These are phyloP conservation scores for Sporothrix inflata DNA, from an alignment of 2,329 filamentous ascomycete species.

Conservation along the genomic window DNA sequence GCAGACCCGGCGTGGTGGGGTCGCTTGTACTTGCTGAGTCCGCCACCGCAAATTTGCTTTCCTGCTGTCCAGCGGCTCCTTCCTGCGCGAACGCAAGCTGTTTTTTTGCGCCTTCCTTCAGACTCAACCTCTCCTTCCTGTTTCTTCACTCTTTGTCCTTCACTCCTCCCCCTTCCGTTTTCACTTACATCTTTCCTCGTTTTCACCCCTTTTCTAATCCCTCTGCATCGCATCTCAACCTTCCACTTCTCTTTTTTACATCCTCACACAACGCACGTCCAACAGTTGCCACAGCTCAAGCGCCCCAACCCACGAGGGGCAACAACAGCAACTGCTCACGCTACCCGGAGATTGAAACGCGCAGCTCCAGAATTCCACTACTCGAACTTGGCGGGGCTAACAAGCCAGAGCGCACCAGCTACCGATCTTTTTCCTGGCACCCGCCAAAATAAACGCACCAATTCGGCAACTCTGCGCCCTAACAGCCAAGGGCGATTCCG, in stretches of 20 bases:
- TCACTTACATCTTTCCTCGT: background rate
- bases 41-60: constrained; percentile 19
- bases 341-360: constrained; percentile 21
- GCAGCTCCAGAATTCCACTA: constrained; percentile 27
- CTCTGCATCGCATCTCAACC: background rate
- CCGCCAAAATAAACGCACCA: constrained; percentile 33
- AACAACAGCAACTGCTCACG: background rate
- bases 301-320: constrained; percentile 9
- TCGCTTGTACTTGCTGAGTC: constrained; percentile 16
- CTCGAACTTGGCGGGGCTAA: constrained; percentile 31
- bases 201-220: background rate
- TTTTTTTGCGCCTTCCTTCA: background rate
- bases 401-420: background rate
- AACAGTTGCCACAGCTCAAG: background rate
- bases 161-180: background rate
- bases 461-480: constrained; percentile 30
- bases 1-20: constrained; percentile 14
- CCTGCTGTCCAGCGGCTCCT: constrained; percentile 13
- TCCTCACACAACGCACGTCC: background rate
- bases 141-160: background rate
- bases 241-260: background rate
- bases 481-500: constrained; percentile 33
- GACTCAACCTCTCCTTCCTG: background rate
- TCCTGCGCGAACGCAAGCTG: constrained; percentile 12
- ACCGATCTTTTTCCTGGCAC: constrained; percentile 24